phyloP scores from a whole-genome alignment of 2,329 filamentous ascomycete species.

The Aspergillus fructus region DNA sequence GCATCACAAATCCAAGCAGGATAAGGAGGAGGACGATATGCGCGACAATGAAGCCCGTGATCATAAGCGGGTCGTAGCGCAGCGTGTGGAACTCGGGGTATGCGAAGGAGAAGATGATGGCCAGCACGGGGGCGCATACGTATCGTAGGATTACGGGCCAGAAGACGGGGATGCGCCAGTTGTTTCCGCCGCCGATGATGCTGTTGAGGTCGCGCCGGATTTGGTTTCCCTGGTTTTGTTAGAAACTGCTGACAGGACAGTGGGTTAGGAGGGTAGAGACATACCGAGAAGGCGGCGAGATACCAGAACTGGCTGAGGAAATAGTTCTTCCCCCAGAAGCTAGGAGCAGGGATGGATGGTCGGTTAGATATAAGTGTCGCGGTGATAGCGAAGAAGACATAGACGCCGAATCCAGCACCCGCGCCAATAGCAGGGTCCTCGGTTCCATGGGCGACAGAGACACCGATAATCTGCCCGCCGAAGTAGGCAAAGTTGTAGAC shows the following conservation, averaged over 20 bases:
- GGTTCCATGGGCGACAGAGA: slow-evolving; percentile 49
- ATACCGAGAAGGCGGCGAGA: slow-evolving; percentile 58
- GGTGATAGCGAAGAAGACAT: slow-evolving; percentile 42
- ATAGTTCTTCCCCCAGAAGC: slow-evolving; percentile 43
- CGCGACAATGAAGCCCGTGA: slow-evolving; percentile 51
- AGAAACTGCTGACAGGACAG: background rate
- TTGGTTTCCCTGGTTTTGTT: slow-evolving; percentile 51
- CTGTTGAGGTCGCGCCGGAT: slow-evolving; percentile 56
- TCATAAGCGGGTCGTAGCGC: slow-evolving; percentile 52
- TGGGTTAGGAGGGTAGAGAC: slow-evolving; percentile 14
- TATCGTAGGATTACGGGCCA: slow-evolving; percentile 54
- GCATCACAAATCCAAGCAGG: slow-evolving; percentile 51
- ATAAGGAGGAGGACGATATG: slow-evolving; percentile 51
- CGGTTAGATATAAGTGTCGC: slow-evolving; percentile 29
- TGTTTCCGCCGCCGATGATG: slow-evolving; percentile 54
- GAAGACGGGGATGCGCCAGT: slow-evolving; percentile 57
- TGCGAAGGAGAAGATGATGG: slow-evolving; percentile 54
- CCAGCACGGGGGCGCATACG: slow-evolving; percentile 50
- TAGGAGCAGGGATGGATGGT: slow-evolving; percentile 43
- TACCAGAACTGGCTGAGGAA: slow-evolving; percentile 52
- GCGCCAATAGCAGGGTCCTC: slow-evolving; percentile 47
- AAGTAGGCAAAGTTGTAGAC: slow-evolving; percentile 57
- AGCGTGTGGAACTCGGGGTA: slow-evolving; percentile 52
- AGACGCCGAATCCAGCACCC: slow-evolving; percentile 55
- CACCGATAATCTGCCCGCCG: slow-evolving; percentile 53